Conservation (phyloP, 2,329 filamentous ascomycete species). For the Nectriaceae sp. region DNA sequence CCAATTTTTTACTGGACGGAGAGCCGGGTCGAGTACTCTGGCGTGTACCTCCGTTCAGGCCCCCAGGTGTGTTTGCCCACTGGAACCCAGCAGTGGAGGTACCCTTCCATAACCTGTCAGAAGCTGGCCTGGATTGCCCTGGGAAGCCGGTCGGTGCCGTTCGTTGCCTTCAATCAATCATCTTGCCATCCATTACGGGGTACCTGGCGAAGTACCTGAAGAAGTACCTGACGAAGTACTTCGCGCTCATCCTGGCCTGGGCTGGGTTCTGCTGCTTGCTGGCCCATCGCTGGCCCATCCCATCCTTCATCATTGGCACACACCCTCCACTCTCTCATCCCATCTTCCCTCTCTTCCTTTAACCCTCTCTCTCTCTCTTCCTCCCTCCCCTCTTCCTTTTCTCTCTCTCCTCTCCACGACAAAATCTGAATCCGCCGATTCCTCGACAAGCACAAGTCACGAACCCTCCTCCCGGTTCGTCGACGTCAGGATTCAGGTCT, state of each 20-base stretch:
- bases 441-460: slow-evolving; percentile 36
- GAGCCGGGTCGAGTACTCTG: neutral
- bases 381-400: slow-evolving; percentile 17
- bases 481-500: slow-evolving; percentile 33
- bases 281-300: slow-evolving; percentile 3
- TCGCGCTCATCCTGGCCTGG: slow-evolving; percentile 20
- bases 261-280: slow-evolving; percentile 16
- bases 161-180: neutral
- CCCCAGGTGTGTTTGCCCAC: neutral
- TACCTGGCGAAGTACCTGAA: neutral
- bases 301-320: slow-evolving; percentile 2
- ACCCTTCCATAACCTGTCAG: neutral
- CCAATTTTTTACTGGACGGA: neutral
- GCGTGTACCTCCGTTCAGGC: neutral
- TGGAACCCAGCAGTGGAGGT: neutral
- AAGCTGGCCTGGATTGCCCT: neutral
- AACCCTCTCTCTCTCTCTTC: slow-evolving; percentile 20
- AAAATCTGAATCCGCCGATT: slow-evolving; percentile 40
- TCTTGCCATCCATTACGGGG: neutral
- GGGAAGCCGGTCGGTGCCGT: neutral
- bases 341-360: slow-evolving; percentile 19
- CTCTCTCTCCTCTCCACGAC: slow-evolving; percentile 28
- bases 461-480: slow-evolving; percentile 33
- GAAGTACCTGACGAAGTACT: neutral
- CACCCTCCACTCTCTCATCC: slow-evolving; percentile 10